phyloP scores from a whole-genome alignment of 345 rosid genomes.

The Hibiscus trionum region DNA sequence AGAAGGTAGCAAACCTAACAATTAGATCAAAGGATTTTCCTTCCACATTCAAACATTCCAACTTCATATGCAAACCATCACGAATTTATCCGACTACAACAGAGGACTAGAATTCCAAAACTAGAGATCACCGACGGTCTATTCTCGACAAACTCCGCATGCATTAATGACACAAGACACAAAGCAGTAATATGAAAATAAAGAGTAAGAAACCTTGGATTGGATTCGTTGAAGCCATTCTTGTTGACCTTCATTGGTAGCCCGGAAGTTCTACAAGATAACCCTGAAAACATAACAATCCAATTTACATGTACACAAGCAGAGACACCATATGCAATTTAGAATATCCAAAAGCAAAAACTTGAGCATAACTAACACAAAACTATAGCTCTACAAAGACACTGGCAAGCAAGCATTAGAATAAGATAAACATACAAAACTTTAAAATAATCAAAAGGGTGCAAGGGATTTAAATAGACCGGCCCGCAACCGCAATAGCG shows the following conservation, averaged over 20 bases:
- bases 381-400: not conserved
- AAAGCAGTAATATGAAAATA: not conserved
- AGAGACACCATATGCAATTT: not conserved
- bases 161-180: not conserved
- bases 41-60: not conserved
- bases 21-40: not conserved
- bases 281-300: not conserved
- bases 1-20: not conserved
- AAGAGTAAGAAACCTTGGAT: constrained; percentile 3
- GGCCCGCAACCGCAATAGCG: no score
- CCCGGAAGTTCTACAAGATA: constrained; percentile 3
- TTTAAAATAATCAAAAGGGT: no score
- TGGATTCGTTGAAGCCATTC: not conserved
- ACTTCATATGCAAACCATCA: not conserved
- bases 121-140: not conserved
- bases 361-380: not conserved
- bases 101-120: not conserved
- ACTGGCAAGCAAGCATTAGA: not conserved
- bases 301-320: not conserved
- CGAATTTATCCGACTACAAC: not conserved
- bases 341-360: not conserved
- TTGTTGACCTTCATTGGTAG: not conserved
- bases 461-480: no score
- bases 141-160: not conserved
- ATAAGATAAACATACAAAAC: no score